Percentiles rank a stretch among this genome's conserved stretches.
Evolutionary conservation across 306 rosid species (phyloP).

Genomic region (Trifolium pratense): DNA sequence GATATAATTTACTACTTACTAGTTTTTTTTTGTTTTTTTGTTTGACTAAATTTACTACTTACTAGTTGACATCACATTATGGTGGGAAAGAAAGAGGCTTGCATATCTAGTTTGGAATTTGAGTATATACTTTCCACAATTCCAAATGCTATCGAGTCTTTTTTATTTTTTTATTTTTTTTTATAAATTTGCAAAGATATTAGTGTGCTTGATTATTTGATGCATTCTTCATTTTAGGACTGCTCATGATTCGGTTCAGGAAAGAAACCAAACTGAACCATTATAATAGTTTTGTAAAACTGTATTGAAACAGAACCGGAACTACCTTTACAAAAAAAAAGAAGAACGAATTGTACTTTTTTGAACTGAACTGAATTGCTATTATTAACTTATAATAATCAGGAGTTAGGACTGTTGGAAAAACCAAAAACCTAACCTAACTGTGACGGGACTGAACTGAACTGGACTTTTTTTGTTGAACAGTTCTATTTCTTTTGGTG

Average conservation of each 20-base stretch:
- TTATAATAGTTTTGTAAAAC: neutral
- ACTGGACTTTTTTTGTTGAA: neutral
- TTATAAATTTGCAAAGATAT: too few species aligned
- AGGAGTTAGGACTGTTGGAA: neutral
- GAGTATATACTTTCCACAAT: neutral
- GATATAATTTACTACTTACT: slow-evolving; percentile 10
- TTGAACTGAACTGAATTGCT: neutral
- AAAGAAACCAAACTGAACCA: neutral
- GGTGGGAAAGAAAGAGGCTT: neutral
- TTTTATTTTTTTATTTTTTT: too few species aligned
- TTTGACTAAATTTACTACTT: too few species aligned
- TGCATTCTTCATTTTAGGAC: slow-evolving; percentile 10
- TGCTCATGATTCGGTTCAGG: neutral
- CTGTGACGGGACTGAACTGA: neutral
- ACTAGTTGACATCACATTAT: neutral
- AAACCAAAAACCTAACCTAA: neutral
- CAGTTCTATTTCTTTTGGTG: neutral
- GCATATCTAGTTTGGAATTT: neutral
- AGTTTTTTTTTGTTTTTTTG: too few species aligned
- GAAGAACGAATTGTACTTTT: too few species aligned
- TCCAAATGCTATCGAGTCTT: neutral
- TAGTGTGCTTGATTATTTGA: slow-evolving; percentile 13
- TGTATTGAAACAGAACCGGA: too few species aligned
- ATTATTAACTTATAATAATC: neutral
- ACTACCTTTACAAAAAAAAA: neutral